These are phyloP conservation scores for Hericium rajendrae DNA, from an alignment of 768 basidiomycete genomes.

Conservation along the genomic window DNA sequence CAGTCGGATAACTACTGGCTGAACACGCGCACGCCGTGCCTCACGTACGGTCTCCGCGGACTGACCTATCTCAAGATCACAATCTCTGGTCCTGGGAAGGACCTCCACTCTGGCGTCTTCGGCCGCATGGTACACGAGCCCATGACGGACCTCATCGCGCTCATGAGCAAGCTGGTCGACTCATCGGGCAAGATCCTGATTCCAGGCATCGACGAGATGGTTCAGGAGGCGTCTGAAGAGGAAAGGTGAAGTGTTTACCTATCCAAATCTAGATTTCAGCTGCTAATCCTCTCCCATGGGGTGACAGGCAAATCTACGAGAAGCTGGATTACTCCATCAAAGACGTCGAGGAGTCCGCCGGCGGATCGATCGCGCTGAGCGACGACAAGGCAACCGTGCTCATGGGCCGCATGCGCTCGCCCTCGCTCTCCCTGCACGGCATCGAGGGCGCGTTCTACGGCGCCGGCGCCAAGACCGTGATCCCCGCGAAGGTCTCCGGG, in stretches of 20 bases:
- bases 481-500: constrained; percentile 79
- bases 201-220: constrained; percentile 83
- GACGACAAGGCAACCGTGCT: constrained; percentile 69
- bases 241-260: constrained; percentile 43
- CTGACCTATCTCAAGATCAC: constrained; percentile 79
- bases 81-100: constrained; percentile 74
- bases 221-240: constrained; percentile 58
- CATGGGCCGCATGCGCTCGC: constrained; percentile 91
- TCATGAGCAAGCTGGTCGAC: constrained; percentile 82
- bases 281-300: neutral
- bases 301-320: constrained; percentile 54
- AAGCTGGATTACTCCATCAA: constrained; percentile 59
- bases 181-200: constrained; percentile 75
- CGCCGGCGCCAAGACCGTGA: constrained; percentile 83
- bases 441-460: constrained; percentile 92
- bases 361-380: constrained; percentile 66
- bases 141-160: constrained; percentile 82
- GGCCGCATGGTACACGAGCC: constrained; percentile 80
- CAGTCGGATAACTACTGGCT: constrained; percentile 95
- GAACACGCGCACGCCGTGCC: constrained; percentile 65
- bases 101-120: constrained; percentile 87
- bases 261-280: neutral
- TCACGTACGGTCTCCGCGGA: constrained; percentile 87
- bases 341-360: constrained; percentile 71
- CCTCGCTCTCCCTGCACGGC: constrained; percentile 86